Percentiles rank a stretch among this genome's conserved stretches.
Conservation (phyloP, 495 filamentous ascomycete species). For the Xylaria intraflava region DNA sequence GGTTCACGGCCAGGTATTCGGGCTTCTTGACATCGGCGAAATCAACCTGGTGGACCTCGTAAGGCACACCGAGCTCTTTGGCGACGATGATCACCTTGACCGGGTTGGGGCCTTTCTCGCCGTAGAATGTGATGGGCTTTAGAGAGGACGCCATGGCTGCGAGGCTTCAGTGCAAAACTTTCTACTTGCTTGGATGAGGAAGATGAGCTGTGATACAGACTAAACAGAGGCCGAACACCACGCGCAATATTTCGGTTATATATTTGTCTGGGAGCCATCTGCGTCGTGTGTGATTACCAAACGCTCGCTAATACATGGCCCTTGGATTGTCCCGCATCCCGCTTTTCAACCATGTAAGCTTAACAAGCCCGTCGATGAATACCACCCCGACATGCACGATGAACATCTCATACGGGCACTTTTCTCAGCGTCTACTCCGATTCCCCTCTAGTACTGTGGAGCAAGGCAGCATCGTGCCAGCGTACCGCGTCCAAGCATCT, state of each 20-base stretch:
- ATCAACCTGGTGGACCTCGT: conserved; percentile 35
- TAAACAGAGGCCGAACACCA: background rate
- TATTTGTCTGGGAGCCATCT: too few species aligned
- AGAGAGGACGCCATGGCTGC: conserved; percentile 8
- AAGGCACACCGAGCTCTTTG: conserved; percentile 55
- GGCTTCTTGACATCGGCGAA: conserved; percentile 52
- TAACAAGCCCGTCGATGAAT: too few species aligned
- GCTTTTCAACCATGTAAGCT: too few species aligned
- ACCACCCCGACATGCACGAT: too few species aligned
- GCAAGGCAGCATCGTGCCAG: too few species aligned
- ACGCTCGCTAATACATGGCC: too few species aligned
- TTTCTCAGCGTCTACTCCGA: too few species aligned
- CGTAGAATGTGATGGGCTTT: conserved; percentile 34
- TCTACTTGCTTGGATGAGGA: background rate
- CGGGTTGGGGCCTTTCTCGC: conserved; percentile 35
- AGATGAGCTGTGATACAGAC: background rate
- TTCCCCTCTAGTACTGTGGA: too few species aligned
- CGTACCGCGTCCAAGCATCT: too few species aligned
- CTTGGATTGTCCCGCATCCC: too few species aligned
- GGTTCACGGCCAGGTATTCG: conserved; percentile 54
- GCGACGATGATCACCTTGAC: conserved; percentile 58
- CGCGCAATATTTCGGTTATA: background rate
- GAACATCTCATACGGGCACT: too few species aligned
- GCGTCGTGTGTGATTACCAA: too few species aligned
- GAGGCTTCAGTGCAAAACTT: background rate